These are phyloP conservation scores for Fraxinus floribunda DNA, from an alignment of 305 asterid genomes.

Conservation along the genomic window DNA sequence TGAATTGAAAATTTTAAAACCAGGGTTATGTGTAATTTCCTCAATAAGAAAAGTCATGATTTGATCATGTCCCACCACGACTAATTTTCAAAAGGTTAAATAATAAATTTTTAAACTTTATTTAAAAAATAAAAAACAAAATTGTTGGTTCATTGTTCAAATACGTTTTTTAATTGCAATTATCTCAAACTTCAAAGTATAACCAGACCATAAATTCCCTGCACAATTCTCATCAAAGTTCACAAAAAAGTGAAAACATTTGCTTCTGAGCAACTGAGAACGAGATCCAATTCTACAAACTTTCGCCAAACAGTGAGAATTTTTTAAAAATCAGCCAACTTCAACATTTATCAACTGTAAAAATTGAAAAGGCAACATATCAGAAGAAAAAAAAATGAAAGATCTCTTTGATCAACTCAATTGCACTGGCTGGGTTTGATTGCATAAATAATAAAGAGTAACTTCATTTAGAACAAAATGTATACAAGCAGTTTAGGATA, in stretches of 20 bases:
- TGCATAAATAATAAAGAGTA: neutral
- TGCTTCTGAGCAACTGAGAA: neutral
- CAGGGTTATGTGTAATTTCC: too few relatives aligned
- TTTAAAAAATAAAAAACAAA: neutral
- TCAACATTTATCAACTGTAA: neutral
- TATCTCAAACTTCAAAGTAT: neutral
- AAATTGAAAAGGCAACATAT: neutral
- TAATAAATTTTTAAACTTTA: neutral
- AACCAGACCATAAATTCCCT: neutral
- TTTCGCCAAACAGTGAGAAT: neutral
- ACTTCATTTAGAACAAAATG: neutral
- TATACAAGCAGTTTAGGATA: neutral
- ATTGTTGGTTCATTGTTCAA: neutral
- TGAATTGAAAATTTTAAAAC: too few relatives aligned
- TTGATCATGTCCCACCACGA: neutral
- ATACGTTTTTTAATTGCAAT: neutral
- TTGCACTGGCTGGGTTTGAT: neutral
- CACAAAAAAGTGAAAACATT: neutral
- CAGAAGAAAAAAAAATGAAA: neutral
- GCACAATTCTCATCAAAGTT: neutral
- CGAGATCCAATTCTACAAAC: neutral
- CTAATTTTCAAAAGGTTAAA: neutral
- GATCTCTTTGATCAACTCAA: neutral
- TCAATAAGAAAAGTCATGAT: neutral
- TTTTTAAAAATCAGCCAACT: neutral